These are phyloP conservation scores for Cryptococcus amylolentus DNA, from an alignment of 1,284 basidiomycete species.

Conservation along the genomic window DNA sequence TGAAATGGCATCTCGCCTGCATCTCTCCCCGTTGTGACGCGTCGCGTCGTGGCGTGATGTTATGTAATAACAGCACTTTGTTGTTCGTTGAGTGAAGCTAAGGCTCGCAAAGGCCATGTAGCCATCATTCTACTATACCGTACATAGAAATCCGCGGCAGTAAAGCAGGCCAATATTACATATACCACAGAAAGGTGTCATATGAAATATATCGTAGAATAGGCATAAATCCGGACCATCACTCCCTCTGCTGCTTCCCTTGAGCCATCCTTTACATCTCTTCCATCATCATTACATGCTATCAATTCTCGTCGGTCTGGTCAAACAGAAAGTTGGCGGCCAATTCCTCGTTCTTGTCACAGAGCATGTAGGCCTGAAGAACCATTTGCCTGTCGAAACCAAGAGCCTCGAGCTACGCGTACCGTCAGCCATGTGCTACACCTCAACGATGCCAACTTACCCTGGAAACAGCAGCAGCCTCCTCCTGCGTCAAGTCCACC, in stretches of 20 bases:
- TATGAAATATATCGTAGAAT: too few species aligned
- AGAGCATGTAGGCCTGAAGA: conserved; percentile 81
- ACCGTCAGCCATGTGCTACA: background rate
- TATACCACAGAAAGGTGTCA: too few species aligned
- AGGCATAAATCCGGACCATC: background rate
- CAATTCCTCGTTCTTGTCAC: conserved; percentile 92
- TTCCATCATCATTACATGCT: background rate
- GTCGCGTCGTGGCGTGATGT: too few species aligned
- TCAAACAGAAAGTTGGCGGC: conserved; percentile 91
- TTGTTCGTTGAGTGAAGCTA: too few species aligned
- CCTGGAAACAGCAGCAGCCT: conserved; percentile 77
- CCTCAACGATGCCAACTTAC: conserved; percentile 54
- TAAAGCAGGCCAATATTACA: too few species aligned
- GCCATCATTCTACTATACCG: too few species aligned
- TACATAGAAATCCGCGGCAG: too few species aligned
- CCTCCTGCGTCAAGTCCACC: conserved; percentile 68
- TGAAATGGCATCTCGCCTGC: too few species aligned
- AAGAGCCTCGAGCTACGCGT: conserved; percentile 67
- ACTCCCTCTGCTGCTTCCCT: background rate
- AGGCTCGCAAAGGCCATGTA: too few species aligned
- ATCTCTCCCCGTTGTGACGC: too few species aligned
- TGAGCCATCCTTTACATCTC: background rate
- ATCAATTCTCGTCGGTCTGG: conserved; percentile 59
- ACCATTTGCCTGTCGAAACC: conserved; percentile 77
- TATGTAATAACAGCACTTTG: too few species aligned